Evolutionary conservation across 345 rosid species (phyloP), one percentile per base, ranked within the genome.

Genomic region (Heritiera littoralis): DNA sequence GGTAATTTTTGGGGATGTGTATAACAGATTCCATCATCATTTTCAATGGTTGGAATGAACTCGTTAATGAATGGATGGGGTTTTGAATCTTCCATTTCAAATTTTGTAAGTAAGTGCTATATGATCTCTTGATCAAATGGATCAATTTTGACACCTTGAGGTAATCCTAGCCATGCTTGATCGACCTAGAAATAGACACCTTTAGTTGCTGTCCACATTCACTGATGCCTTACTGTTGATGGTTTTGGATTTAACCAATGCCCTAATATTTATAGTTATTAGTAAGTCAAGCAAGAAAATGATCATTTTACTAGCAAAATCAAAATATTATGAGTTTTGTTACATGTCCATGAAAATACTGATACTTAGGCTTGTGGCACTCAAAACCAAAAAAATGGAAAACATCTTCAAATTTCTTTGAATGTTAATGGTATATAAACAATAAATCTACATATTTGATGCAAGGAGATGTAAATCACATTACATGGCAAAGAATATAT

Each of bases 1-100:
- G 99, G 99, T 78, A 96, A 85, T 93, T 89, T 86, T 86, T 86
- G 87, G 79, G 99, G 99, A 89, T 96, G 99, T 1, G 99, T 89
- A 83, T 96, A 94, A 78, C 99, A 96, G 85, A 96, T 96, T 55
- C 99, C 98, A 84, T 89, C 97, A 80, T 92, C 97, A 78, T 92
- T 87, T 51, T 88, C 77, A 38, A 96, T 90, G 59, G 93, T 94
- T 28, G 90, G 97, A 67, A 96, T 23, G 85, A 96, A 96, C 84
- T 94, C 97, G 9, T 89, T 80, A 9, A 90, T 91, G 79, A 92
- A 96, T 0, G 97, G 97, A 82, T 96, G 99, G 60, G 91, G 77
- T 65, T 79, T 84, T 15, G 81, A 76, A 66, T 84, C 89, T 45
- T 72, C 89, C 7, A 54, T 72, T 59, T 91, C 92, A 74, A 80